Evolutionary conservation across 306 rosid genomes (phyloP).

Genomic region (Dalbergia oliveri): DNA sequence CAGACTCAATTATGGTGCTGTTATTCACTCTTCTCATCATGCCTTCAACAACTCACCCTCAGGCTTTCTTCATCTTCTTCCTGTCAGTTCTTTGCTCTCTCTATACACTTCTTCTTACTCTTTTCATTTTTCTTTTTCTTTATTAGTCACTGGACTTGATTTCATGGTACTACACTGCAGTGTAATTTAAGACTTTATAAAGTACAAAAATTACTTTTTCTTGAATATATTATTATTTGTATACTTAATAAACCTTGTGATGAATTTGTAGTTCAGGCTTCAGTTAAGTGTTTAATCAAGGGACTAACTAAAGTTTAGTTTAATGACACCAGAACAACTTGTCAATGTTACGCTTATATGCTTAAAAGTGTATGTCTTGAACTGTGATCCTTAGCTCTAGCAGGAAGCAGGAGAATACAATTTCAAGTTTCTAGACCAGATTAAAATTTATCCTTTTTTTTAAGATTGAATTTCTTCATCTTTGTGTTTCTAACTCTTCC

Average conservation of each 20-base stretch:
- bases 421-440: neutral
- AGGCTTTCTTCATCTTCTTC: slow-evolving; percentile 58
- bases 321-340: neutral
- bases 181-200: no score
- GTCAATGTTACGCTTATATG: neutral
- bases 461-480: neutral
- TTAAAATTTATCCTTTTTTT: neutral
- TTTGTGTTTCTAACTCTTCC: slow-evolving; percentile 11
- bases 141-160: neutral
- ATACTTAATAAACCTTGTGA: neutral
- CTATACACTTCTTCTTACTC: no score
- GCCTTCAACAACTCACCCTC: slow-evolving; percentile 57
- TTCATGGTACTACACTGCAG: neutral
- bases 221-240: neutral
- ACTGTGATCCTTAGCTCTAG: neutral
- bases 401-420: neutral
- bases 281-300: neutral
- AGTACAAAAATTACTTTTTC: no score
- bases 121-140: neutral
- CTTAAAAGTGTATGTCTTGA: neutral
- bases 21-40: slow-evolving; percentile 59
- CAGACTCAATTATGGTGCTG: slow-evolving; percentile 54
- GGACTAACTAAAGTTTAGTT: neutral
- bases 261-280: slow-evolving; percentile 26
- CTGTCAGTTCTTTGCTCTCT: slow-evolving; percentile 55